phyloP scores from a whole-genome alignment of 305 asterid genomes.

The Fraxinus angustifolia region DNA sequence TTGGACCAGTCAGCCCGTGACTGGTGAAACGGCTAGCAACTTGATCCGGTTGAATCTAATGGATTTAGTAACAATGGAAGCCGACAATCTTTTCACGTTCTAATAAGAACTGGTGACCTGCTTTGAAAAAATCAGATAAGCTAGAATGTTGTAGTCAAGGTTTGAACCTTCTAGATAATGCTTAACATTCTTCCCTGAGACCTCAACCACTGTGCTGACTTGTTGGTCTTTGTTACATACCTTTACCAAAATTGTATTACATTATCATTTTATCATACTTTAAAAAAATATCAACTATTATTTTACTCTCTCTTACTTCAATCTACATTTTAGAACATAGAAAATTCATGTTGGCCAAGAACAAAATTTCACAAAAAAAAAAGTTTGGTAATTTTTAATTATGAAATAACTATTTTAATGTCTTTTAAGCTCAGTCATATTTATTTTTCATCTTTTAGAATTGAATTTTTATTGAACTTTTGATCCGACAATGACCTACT shows the following conservation, averaged over 20 bases:
- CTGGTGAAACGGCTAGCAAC: not conserved
- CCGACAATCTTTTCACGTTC: not conserved
- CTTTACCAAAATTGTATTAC: not conserved
- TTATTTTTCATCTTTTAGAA: not conserved
- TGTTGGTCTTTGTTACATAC: not conserved
- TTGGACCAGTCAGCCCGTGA: not conserved
- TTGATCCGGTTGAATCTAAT: not conserved
- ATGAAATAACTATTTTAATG: not conserved
- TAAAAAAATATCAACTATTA: not conserved
- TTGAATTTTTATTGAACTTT: not conserved
- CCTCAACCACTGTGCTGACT: not conserved
- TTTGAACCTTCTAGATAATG: not conserved
- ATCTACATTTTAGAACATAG: not conserved
- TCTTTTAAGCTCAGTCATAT: not conserved
- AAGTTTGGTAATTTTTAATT: not conserved
- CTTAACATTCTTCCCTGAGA: not conserved
- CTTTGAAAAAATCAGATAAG: not conserved
- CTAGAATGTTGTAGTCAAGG: not conserved
- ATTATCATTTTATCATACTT: not conserved
- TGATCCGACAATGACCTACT: not conserved
- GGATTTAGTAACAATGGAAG: not conserved
- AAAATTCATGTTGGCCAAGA: not conserved
- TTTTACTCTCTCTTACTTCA: not conserved
- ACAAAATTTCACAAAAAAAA: not conserved
- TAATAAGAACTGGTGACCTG: not conserved